phyloP scores from a whole-genome alignment of 352 stramenopile genomes.

The Pythium phragmitis region DNA sequence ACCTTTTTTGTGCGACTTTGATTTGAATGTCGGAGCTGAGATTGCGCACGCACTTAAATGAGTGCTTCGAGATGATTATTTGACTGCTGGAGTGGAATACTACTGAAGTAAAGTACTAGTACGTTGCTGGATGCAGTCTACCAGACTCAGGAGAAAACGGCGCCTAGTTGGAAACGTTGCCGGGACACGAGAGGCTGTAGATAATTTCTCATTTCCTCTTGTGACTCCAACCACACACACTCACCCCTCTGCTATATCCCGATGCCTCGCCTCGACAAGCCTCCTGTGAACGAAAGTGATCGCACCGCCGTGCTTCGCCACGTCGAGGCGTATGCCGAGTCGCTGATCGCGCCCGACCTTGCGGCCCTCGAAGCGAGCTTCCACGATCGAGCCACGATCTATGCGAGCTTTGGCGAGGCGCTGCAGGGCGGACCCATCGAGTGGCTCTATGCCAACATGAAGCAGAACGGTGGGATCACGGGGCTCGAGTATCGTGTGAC shows the following conservation, averaged over 20 bases:
- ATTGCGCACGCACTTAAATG: too few relatives aligned
- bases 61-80: too few relatives aligned
- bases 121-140: too few relatives aligned
- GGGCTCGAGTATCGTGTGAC: conserved; percentile 6
- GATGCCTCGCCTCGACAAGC: conserved; percentile 2
- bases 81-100: too few relatives aligned
- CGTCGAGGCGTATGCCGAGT: conserved; percentile 14
- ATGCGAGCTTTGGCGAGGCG: conserved; percentile 5
- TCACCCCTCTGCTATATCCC: background rate
- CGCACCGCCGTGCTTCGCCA: too few relatives aligned
- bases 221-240: background rate
- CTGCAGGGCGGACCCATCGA: conserved; percentile 10
- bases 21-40: too few relatives aligned
- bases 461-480: conserved; percentile 14
- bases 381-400: conserved; percentile 15
- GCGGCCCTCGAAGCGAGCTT: conserved; percentile 8
- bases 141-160: too few relatives aligned
- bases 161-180: too few relatives aligned
- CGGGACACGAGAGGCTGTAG: too few relatives aligned
- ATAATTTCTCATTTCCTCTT: too few relatives aligned
- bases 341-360: conserved; percentile 16
- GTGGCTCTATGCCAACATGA: conserved; percentile 18
- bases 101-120: too few relatives aligned
- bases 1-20: too few relatives aligned
- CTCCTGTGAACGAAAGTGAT: background rate